A percentile compares a stretch with the other conserved stretches of the same genome.
phyloP scores from a whole-genome alignment of 1,284 basidiomycete genomes.

The Rhizoctonia solani region DNA sequence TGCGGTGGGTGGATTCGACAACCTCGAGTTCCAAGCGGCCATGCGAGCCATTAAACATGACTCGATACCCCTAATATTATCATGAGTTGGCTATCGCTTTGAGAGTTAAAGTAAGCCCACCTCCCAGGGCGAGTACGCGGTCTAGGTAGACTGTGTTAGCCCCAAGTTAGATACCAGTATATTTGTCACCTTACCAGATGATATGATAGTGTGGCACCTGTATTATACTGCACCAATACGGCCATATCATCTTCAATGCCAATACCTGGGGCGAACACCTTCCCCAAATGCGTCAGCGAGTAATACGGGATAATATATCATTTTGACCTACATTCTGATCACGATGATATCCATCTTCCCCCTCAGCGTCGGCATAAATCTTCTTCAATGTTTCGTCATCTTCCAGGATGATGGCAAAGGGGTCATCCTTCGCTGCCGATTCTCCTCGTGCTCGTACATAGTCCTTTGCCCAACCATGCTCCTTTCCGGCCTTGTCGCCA shows the following conservation, averaged over 20 bases:
- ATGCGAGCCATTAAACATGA: constrained; percentile 59
- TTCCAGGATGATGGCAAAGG: constrained; percentile 58
- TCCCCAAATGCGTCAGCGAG: background rate
- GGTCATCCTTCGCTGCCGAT: constrained; percentile 52
- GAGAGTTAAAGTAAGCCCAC: background rate
- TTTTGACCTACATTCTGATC: constrained; percentile 49
- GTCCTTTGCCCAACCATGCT: constrained; percentile 55
- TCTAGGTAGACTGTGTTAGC: constrained; percentile 39
- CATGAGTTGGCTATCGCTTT: background rate
- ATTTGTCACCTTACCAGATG: constrained; percentile 49
- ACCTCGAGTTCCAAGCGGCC: constrained; percentile 60
- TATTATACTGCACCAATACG: constrained; percentile 56
- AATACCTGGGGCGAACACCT: constrained; percentile 58
- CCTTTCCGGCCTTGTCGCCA: constrained; percentile 53
- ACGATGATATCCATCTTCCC: constrained; percentile 53
- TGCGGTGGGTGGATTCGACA: constrained; percentile 53
- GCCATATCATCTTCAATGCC: constrained; percentile 62
- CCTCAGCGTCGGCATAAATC: constrained; percentile 53
- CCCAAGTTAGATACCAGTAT: constrained; percentile 42
- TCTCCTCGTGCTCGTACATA: constrained; percentile 55
- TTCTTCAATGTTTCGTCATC: constrained; percentile 52
- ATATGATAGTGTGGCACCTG: constrained; percentile 58
- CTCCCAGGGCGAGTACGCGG: constrained; percentile 52
- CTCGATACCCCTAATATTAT: constrained; percentile 51
- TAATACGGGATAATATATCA: background rate